Percentiles rank a stretch among this genome's conserved stretches.
These are phyloP conservation scores for Wickerhamia fluorescens DNA, from an alignment of 805 yeast species.

Conservation along the genomic window DNA sequence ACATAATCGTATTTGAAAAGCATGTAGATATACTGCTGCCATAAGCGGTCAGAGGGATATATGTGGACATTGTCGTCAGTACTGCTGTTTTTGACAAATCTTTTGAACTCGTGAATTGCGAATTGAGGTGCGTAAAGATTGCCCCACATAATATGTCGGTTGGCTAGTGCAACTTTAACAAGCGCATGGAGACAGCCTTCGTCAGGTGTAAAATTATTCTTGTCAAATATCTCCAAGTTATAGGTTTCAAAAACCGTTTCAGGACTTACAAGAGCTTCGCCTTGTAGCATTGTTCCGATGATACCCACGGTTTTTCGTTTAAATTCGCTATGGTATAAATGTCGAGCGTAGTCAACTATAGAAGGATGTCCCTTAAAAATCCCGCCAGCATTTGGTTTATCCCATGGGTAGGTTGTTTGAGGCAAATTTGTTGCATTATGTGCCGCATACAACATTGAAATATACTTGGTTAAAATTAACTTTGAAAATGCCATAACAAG, in stretches of 20 bases:
- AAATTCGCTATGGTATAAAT: constrained; percentile 14
- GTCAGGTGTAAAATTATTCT: constrained; percentile 15
- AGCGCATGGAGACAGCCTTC: constrained; percentile 35
- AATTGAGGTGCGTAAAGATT: constrained; percentile 49
- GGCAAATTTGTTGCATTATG: constrained; percentile 4
- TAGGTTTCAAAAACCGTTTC: constrained; percentile 22
- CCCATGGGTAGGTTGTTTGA: constrained; percentile 10
- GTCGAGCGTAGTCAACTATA: constrained; percentile 20
- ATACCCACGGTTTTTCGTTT: constrained; percentile 18
- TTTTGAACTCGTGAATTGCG: constrained; percentile 52
- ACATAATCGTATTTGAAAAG: constrained; percentile 41
- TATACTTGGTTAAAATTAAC: constrained; percentile 22
- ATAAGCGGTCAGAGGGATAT: constrained; percentile 40
- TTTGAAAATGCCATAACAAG: constrained; percentile 10
- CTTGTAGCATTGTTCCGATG: constrained; percentile 30
- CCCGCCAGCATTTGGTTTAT: constrained; percentile 1
- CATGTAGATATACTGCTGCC: constrained; percentile 48
- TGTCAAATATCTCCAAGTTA: constrained; percentile 15
- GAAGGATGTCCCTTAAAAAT: constrained; percentile 6
- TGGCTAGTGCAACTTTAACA: constrained; percentile 39
- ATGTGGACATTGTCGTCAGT: constrained; percentile 10
- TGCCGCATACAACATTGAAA: constrained; percentile 16
- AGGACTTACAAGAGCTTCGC: constrained; percentile 27
- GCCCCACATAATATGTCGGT: constrained; percentile 38
- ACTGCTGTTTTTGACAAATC: constrained; percentile 18